A percentile compares a stretch with the other conserved stretches of the same genome.
Evolutionary conservation across 2,329 filamentous ascomycete species (phyloP).

Genomic region (Nothophaeocryptopus gaeumannii): DNA sequence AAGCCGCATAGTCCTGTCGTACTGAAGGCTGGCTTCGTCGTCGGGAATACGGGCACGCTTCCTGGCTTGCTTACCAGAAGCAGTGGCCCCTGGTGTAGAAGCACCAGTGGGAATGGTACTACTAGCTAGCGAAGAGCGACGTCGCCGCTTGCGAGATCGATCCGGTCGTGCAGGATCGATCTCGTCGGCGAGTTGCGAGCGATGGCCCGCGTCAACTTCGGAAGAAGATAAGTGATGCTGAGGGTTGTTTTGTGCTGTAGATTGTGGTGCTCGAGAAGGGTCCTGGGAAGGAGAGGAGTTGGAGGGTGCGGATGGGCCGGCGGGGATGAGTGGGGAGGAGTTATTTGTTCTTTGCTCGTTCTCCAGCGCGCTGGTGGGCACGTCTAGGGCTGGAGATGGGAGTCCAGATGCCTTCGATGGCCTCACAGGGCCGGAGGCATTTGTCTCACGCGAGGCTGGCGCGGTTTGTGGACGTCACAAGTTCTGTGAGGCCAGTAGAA

Average conservation of each 20-base stretch:
- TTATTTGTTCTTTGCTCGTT: conserved; percentile 21
- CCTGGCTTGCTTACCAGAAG: conserved; percentile 34
- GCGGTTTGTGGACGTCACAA: not conserved
- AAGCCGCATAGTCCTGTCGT: conserved; percentile 43
- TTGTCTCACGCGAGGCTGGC: conserved; percentile 8
- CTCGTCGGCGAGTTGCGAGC: conserved; percentile 11
- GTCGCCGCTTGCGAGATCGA: conserved; percentile 31
- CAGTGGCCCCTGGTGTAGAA: conserved; percentile 12
- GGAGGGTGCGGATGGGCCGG: conserved; percentile 30
- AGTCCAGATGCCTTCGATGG: conserved; percentile 17
- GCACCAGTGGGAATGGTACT: conserved; percentile 22
- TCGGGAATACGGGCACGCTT: conserved; percentile 44
- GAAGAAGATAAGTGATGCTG: conserved; percentile 17
- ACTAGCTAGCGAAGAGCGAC: conserved; percentile 27
- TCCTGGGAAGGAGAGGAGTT: conserved; percentile 19
- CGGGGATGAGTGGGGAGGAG: conserved; percentile 33
- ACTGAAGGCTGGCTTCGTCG: conserved; percentile 31
- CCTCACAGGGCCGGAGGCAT: conserved; percentile 24
- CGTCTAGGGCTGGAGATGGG: conserved; percentile 17
- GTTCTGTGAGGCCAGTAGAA: too few species aligned
- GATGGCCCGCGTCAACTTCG: conserved; percentile 16
- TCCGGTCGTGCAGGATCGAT: conserved; percentile 27
- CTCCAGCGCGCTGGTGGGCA: conserved; percentile 33
- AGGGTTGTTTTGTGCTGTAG: conserved; percentile 30
- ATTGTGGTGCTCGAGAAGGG: conserved; percentile 31